Conservation (phyloP, 306 rosid genomes). For the Psophocarpus tetragonolobus region DNA sequence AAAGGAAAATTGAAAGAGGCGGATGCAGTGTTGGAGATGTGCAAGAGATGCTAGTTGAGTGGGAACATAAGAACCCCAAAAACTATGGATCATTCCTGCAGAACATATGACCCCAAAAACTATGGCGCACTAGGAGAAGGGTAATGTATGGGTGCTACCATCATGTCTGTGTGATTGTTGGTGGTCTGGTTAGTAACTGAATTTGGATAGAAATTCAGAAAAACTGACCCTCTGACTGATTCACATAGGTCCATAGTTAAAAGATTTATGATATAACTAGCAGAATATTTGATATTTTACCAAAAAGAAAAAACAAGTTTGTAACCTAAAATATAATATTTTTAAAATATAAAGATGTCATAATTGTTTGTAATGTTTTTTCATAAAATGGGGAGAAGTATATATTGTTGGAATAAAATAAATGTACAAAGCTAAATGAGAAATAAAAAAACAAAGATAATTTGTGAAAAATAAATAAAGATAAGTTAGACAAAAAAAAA, state of each 20-base stretch:
- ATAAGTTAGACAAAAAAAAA: no score
- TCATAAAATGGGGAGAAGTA: no score
- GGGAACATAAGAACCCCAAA: no score
- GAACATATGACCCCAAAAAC: not conserved
- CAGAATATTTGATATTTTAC: no score
- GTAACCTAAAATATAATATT: no score
- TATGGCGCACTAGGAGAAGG: not conserved
- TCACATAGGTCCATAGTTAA: not conserved
- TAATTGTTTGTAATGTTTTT: no score
- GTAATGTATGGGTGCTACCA: not conserved
- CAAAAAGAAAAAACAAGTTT: no score
- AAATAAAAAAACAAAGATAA: no score
- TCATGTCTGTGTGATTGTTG: not conserved
- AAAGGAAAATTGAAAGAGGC: conserved; percentile 41
- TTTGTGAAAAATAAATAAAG: no score
- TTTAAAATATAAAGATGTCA: no score
- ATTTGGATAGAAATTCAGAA: not conserved
- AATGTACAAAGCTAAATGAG: no score
- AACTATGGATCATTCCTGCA: not conserved
- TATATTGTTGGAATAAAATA: no score
- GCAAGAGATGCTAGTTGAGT: conserved; percentile 28
- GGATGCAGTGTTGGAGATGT: conserved; percentile 38
- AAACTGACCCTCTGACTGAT: not conserved
- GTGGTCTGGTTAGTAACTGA: not conserved
- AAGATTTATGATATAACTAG: not conserved